Evolutionary conservation across 257 asterid species (phyloP).

Genomic region (Agastache rugosa): DNA sequence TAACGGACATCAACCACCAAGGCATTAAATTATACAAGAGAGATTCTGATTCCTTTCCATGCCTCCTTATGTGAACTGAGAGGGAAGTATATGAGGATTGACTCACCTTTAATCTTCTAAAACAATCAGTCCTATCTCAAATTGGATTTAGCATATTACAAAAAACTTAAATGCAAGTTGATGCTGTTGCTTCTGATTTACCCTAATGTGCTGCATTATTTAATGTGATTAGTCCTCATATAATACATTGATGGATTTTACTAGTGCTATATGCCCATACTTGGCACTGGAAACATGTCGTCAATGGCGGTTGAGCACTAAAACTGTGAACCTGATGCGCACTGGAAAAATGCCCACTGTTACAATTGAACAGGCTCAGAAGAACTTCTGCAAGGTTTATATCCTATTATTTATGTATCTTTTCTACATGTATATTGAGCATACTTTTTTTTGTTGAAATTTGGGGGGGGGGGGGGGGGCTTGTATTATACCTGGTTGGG

Average conservation of each 20-base stretch:
- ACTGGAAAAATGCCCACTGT: slow-evolving; percentile 99
- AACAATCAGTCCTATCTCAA: not conserved
- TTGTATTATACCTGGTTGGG: slow-evolving; percentile 16
- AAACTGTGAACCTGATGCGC: slow-evolving; percentile 97
- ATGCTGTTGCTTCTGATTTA: not conserved
- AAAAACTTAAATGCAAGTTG: not conserved
- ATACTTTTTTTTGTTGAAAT: not conserved
- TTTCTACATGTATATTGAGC: not conserved
- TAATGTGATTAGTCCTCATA: slow-evolving; percentile 7
- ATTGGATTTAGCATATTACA: not conserved
- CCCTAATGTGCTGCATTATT: slow-evolving; percentile 11
- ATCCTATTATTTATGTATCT: slow-evolving; percentile 1
- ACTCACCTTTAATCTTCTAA: slow-evolving; percentile 1
- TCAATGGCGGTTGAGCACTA: slow-evolving; percentile 97
- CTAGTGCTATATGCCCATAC: slow-evolving; percentile 97
- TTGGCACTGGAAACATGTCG: slow-evolving; percentile 97
- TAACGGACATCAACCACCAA: not conserved
- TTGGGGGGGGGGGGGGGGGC: not conserved
- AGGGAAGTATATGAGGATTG: slow-evolving; percentile 4
- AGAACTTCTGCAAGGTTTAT: slow-evolving; percentile 90
- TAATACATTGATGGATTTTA: slow-evolving; percentile 29
- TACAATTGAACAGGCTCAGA: slow-evolving; percentile 97
- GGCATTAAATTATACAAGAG: not conserved
- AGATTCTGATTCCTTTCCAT: slow-evolving; percentile 1
- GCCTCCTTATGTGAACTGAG: not conserved